A percentile compares a stretch with the other conserved stretches of the same genome.
phyloP scores from a whole-genome alignment of 2,329 filamentous ascomycete species.

The Paecilomyces sp. region DNA sequence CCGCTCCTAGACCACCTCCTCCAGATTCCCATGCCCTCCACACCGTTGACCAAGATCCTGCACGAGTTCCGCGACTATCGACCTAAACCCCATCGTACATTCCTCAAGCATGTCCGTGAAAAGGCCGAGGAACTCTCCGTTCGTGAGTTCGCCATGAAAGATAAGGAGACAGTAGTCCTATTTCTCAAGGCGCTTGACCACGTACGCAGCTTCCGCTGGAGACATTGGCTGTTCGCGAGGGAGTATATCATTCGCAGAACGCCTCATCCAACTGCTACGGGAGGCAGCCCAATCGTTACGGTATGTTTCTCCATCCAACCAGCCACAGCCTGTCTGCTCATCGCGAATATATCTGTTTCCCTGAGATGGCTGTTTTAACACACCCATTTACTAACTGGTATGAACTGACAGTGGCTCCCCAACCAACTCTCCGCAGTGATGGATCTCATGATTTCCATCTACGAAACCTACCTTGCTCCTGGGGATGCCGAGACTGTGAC shows the following conservation, averaged over 20 bases:
- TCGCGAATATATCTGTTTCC: not conserved
- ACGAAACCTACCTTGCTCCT: conserved; percentile 30
- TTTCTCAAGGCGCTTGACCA: conserved; percentile 41
- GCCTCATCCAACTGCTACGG: conserved; percentile 40
- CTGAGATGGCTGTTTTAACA: not conserved
- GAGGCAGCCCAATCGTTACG: conserved; percentile 43
- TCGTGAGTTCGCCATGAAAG: conserved; percentile 27
- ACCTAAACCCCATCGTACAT: conserved; percentile 80
- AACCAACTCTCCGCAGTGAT: conserved; percentile 44
- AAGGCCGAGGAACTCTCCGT: conserved; percentile 43
- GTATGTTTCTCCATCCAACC: conserved; percentile 19
- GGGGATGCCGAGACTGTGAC: conserved; percentile 15
- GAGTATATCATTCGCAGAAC: conserved; percentile 43
- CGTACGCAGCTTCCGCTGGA: conserved; percentile 43
- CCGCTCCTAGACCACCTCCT: conserved; percentile 84
- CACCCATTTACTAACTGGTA: not conserved
- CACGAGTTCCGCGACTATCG: conserved; percentile 84
- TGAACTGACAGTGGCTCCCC: conserved; percentile 33
- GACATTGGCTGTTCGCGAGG: conserved; percentile 42
- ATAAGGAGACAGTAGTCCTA: conserved; percentile 34
- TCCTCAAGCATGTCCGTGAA: conserved; percentile 64
- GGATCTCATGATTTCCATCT: conserved; percentile 41
- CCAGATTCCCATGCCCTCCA: conserved; percentile 79
- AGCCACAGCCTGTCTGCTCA: not conserved
- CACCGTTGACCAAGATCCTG: conserved; percentile 81